phyloP scores from a whole-genome alignment of 805 yeast genomes.

The Candida ipomoeae region DNA sequence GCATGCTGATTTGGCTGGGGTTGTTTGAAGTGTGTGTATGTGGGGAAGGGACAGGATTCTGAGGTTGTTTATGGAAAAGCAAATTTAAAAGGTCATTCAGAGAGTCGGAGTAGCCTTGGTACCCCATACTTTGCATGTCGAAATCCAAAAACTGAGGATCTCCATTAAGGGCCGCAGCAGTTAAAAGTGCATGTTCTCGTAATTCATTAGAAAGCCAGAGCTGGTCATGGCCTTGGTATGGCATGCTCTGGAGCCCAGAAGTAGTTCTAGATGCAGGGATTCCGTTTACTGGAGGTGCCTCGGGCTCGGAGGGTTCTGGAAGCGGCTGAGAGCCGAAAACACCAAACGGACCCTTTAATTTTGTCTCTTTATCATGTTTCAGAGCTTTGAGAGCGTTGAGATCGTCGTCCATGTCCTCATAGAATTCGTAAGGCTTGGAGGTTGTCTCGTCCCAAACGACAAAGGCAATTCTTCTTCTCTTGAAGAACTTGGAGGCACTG shows the following conservation, averaged over 20 bases:
- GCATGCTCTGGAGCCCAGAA: neutral
- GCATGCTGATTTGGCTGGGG: constrained; percentile 4
- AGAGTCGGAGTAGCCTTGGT: constrained; percentile 13
- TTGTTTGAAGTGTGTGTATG: constrained; percentile 3
- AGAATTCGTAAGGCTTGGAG: constrained; percentile 52
- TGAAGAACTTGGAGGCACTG: constrained; percentile 45
- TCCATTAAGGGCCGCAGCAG: constrained; percentile 67
- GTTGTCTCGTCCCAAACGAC: constrained; percentile 61
- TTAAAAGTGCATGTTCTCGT: constrained; percentile 65
- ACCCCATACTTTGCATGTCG: constrained; percentile 23
- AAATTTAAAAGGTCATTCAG: constrained; percentile 49
- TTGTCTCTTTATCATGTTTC: constrained; percentile 36
- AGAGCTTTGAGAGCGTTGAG: constrained; percentile 38
- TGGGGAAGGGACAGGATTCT: neutral
- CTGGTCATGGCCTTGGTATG: constrained; percentile 37
- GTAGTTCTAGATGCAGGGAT: neutral
- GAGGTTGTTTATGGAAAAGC: constrained; percentile 45
- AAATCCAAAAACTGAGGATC: constrained; percentile 57
- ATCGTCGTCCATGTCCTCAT: constrained; percentile 79
- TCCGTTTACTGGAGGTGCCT: neutral
- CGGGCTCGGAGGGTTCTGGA: neutral
- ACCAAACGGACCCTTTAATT: constrained; percentile 75
- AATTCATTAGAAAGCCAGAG: constrained; percentile 71
- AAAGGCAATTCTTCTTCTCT: constrained; percentile 67
- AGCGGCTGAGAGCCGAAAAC: constrained; percentile 43